Conservation (phyloP, 768 basidiomycete genomes). For the Naganishia kalamii region DNA sequence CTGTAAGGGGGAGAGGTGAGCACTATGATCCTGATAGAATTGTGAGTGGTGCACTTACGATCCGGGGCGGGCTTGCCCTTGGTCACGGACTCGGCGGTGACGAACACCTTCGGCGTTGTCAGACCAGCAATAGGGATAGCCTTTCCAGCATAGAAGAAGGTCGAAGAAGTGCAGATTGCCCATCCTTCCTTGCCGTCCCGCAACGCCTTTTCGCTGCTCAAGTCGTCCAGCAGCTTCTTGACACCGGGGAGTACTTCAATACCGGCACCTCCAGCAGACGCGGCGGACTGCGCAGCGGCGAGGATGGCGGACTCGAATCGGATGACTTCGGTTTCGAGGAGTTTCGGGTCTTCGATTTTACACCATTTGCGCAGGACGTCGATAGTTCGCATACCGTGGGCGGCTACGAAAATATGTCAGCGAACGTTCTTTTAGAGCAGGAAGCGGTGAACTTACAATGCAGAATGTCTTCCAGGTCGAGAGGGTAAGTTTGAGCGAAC, state of each 20-base stretch:
- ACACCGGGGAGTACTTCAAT: conserved; percentile 63
- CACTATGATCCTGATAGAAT: background rate
- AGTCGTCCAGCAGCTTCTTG: conserved; percentile 41
- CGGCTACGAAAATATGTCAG: conserved; percentile 41
- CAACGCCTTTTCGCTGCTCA: conserved; percentile 34
- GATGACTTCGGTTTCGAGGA: conserved; percentile 54
- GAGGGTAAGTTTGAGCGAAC: conserved; percentile 58
- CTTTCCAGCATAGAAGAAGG: conserved; percentile 65
- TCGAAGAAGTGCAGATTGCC: conserved; percentile 83
- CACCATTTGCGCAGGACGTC: conserved; percentile 74
- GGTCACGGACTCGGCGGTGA: conserved; percentile 70
- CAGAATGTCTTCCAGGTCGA: conserved; percentile 45
- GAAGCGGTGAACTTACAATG: conserved; percentile 29
- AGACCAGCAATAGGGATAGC: conserved; percentile 64
- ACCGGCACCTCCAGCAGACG: conserved; percentile 52
- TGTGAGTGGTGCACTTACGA: conserved; percentile 47
- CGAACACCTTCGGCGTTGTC: conserved; percentile 54
- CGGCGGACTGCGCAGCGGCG: conserved; percentile 54
- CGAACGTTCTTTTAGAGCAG: background rate
- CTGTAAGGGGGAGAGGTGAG: background rate
- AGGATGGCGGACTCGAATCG: conserved; percentile 59
- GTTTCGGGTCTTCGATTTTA: conserved; percentile 54
- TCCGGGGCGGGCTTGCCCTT: conserved; percentile 80
- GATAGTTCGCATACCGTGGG: conserved; percentile 69
- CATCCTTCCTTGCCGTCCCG: conserved; percentile 56